Base-by-base conservation (phyloP, 192 early-diverging fungal genomes). In the Spizellomyces sp. region DNA sequence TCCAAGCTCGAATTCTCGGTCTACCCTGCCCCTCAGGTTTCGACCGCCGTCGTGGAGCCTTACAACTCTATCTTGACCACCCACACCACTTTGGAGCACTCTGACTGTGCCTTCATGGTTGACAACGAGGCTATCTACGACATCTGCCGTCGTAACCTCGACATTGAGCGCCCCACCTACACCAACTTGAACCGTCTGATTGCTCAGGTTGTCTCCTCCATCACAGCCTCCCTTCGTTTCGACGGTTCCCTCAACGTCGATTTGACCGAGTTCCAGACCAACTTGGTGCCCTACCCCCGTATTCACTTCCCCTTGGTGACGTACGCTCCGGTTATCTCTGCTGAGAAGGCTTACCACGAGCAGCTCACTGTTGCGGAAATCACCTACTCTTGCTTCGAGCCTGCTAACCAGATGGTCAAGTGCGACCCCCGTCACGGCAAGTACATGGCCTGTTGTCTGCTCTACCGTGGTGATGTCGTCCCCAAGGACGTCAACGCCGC, bases 71-170 rank as follows among this genome's bases (percentile, higher is more conserved):
- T 99, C 81, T 84, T 99, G 85, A 98, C 95, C 80, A 99, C 96
- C 57, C 96, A 99, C 87, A 96, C 96, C 72, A 99, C 96, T 59
- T 86, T 98, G 22, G 96, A 99, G 83, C 96, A 99, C 87, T 93
- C 94, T 8, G 96, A 99, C 85, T 96, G 95, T 85, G 94, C 96
- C 70, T 98, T 98, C 86, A 97, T 98, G 96, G 95, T 98, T 59
- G 96, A 98, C 83, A 98, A 98, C 84, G 95, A 98, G 85, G 96
- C 96, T 75, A 98, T 96, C 79, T 98, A 98, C 83, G 96, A 98
- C 75, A 99, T 99, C 77, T 99, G 96, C 91, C 89, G 92, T 76
- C 91, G 94, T 73, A 98, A 96, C 89, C 84, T 99, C 66, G 96
- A 96, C 85, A 96, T 98, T 82, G 90, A 93, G 70, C 91, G 95